Evolutionary conservation across 352 stramenopile genomes (phyloP), one percentile per base, ranked within the genome.

Genomic region (Phytophthora ramorum): DNA sequence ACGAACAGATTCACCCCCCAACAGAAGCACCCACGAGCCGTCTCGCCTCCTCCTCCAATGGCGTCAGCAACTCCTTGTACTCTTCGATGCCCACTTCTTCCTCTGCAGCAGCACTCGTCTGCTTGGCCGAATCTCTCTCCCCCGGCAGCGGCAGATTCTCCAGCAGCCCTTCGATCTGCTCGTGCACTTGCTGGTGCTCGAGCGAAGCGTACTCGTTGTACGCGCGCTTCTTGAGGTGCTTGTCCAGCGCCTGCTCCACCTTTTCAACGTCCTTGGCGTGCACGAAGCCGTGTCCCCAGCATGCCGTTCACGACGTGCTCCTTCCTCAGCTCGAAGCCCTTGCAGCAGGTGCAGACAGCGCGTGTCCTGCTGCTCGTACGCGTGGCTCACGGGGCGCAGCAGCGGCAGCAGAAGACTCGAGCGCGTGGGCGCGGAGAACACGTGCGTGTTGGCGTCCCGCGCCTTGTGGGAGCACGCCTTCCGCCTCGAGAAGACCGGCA

Each of bases 301-400:
- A n/a, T n/a, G n/a, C 73, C 50, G 88, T 91, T 46, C n/a, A n/a
- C n/a, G n/a, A n/a, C n/a, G n/a, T n/a, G n/a, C n/a, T n/a, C n/a
- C n/a, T n/a, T n/a, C n/a, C 76, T 75, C 19, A 92, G 55, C 32
- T 90, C 81, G 53, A 85, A 87, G 2, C 87, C 85, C 2, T 93
- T 93, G 79, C 43, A 95, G 72, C 64, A 91, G 58, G 24, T 91
- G 83, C 37, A 95, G 74, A 75, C 87, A 95, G 13, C 81, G 83
- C 17, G 73, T 49, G 57, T 93, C 87, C 10, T 78, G 79, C 65
- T 90, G 68, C 47, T 81, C 80, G 69, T 91, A 92, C 9, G 67
- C 53, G 68, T 89, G 79, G 44, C 55, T 56, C 6, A 58, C 63
- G 17, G 84, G 83, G 8, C 47, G 54, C 9, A 83, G 51, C 22